Conservation (phyloP, 257 asterid genomes). For the Solanum ahanhuiri region DNA sequence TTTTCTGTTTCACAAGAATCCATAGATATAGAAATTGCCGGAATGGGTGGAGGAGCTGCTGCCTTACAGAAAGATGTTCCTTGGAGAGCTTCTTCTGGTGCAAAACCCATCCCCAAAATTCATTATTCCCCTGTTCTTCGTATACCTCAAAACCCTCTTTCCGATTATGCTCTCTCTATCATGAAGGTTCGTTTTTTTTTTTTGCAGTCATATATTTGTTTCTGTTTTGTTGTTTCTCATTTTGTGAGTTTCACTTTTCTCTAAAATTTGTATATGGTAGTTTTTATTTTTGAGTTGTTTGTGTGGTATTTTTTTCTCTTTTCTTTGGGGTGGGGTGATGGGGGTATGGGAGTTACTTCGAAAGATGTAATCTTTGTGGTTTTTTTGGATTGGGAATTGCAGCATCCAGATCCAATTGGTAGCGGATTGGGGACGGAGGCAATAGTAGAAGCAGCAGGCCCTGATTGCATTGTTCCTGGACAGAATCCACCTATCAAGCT, state of each 20-base stretch:
- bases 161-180: constrained; percentile 56
- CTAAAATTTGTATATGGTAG: neutral
- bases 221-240: neutral
- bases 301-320: neutral
- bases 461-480: constrained; percentile 94
- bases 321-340: neutral
- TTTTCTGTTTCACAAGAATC: neutral
- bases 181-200: constrained; percentile 47
- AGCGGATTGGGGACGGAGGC: constrained; percentile 74
- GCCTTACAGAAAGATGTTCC: constrained; percentile 60
- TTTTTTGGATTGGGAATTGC: neutral
- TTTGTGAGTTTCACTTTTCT: neutral
- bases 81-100: constrained; percentile 65
- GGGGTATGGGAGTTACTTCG: neutral
- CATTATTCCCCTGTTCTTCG: constrained; percentile 82
- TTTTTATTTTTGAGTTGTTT: neutral
- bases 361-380: neutral
- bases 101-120: constrained; percentile 72
- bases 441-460: constrained; percentile 87
- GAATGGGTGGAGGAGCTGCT: constrained; percentile 55
- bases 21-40: neutral
- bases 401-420: constrained; percentile 52
- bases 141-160: constrained; percentile 48
- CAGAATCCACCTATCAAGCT: constrained; percentile 61
- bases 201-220: neutral